Conservation (phyloP, 768 basidiomycete genomes). For the Termitomyces titanicus region DNA sequence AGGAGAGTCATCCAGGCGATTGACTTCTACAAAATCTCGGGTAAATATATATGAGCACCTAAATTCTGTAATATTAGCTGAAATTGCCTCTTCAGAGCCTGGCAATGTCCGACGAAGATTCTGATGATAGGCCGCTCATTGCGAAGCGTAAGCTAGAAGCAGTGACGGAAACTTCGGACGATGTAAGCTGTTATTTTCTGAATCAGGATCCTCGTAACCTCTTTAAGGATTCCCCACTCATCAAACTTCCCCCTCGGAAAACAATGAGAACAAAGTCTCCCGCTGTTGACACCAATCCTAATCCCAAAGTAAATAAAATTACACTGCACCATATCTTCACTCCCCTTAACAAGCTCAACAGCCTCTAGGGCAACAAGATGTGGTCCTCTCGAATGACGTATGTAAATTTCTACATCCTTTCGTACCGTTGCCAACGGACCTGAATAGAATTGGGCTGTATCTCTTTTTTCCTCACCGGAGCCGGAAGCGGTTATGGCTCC, state of each 20-base stretch:
- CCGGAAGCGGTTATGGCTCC: background rate
- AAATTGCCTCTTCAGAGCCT: constrained; percentile 6
- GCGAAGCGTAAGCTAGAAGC: constrained; percentile 9
- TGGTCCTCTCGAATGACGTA: background rate
- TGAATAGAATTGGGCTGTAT: background rate
- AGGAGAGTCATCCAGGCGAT: constrained; percentile 1
- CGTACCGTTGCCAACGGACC: background rate
- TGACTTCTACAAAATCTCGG: constrained; percentile 2
- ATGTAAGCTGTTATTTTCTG: constrained; percentile 1
- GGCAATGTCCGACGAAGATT: constrained; percentile 6
- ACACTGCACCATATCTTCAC: background rate
- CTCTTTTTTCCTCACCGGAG: constrained; percentile 4
- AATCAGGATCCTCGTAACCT: background rate
- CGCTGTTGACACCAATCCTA: background rate
- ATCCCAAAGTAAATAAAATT: background rate
- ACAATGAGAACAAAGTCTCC: constrained; percentile 1
- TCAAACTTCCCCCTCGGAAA: constrained; percentile 8
- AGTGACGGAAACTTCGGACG: constrained; percentile 5
- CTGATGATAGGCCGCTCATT: constrained; percentile 12
- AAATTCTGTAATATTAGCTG: background rate
- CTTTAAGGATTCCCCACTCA: constrained; percentile 5
- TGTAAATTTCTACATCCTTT: background rate
- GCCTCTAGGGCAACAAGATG: background rate
- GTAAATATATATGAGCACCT: background rate
- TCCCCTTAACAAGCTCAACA: background rate